Conservation (phyloP, 192 early-diverging fungal genomes). For the Kickxella alabastrina region DNA sequence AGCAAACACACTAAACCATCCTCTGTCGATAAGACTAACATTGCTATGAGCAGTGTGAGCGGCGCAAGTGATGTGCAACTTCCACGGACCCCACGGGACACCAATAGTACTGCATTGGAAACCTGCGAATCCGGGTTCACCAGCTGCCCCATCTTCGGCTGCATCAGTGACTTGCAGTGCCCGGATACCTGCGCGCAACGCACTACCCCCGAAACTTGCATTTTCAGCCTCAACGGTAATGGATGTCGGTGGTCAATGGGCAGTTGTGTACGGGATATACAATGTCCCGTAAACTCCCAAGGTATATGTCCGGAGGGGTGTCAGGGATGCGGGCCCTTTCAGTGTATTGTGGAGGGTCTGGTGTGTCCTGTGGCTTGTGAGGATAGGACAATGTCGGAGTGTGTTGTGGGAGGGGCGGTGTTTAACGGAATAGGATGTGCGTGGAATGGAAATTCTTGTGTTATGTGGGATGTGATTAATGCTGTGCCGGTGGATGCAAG, state of each 20-base stretch:
- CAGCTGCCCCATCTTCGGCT: slow-evolving; percentile 1
- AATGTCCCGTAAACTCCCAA: background rate
- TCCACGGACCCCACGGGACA: too few relatives aligned
- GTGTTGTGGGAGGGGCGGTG: background rate
- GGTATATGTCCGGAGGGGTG: slow-evolving; percentile 3
- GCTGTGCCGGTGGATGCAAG: background rate
- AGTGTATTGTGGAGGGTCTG: slow-evolving; percentile 2
- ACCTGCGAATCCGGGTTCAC: background rate
- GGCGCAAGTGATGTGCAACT: too few relatives aligned
- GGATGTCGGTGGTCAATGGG: slow-evolving; percentile 1
- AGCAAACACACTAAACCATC: too few relatives aligned
- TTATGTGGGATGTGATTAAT: slow-evolving; percentile 3
- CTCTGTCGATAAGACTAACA: too few relatives aligned
- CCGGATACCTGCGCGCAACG: background rate
- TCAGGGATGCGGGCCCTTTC: slow-evolving; percentile 6
- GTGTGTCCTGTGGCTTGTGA: background rate
- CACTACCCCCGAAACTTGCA: background rate
- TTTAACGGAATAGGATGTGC: slow-evolving; percentile 3
- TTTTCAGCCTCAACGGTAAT: slow-evolving; percentile 3
- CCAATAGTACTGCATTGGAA: too few relatives aligned
- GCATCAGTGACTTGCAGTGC: background rate
- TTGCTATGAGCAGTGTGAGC: too few relatives aligned
- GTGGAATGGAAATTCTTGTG: slow-evolving; percentile 1
- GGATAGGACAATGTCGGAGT: background rate
- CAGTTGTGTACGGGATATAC: slow-evolving; percentile 2